Conservation (phyloP, 768 basidiomycete genomes). For the Podaxis carcinomalis region DNA sequence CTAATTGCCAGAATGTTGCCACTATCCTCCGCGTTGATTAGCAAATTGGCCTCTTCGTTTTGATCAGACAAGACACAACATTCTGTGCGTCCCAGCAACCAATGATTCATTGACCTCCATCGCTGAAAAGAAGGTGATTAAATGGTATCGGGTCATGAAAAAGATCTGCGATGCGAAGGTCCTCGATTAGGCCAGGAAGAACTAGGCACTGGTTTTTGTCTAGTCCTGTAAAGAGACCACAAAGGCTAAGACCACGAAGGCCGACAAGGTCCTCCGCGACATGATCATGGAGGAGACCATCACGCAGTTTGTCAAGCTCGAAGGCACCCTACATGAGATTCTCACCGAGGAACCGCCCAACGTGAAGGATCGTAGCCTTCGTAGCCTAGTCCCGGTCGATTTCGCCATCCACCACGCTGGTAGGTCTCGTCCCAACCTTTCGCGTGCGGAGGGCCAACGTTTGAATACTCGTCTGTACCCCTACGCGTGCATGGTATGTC, state of each 20-base stretch:
- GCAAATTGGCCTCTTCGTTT: conserved; percentile 91
- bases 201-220: too few species aligned
- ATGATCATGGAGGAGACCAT: conserved; percentile 65
- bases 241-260: conserved; percentile 36
- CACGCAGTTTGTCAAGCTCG: conserved; percentile 91
- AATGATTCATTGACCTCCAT: conserved; percentile 78
- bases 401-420: too few species aligned
- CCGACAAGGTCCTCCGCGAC: too few species aligned
- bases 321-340: conserved; percentile 88
- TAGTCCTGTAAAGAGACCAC: conserved; percentile 43
- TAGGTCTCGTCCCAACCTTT: too few species aligned
- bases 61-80: conserved; percentile 85
- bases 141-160: conserved; percentile 58
- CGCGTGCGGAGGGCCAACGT: conserved; percentile 63
- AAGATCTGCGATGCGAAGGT: too few species aligned
- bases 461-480: conserved; percentile 94
- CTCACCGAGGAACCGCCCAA: conserved; percentile 91
- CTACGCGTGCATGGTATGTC: conserved; percentile 98
- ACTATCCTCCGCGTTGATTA: conserved; percentile 94
- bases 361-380: conserved; percentile 14
- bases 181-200: too few species aligned
- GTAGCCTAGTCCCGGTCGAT: too few species aligned
- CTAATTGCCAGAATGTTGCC: conserved; percentile 97
- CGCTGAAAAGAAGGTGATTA: conserved; percentile 99
- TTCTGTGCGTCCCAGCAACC: conserved; percentile 92